Evolutionary conservation across 331 rosid species (phyloP).

Genomic region (Quercus tomentella): DNA sequence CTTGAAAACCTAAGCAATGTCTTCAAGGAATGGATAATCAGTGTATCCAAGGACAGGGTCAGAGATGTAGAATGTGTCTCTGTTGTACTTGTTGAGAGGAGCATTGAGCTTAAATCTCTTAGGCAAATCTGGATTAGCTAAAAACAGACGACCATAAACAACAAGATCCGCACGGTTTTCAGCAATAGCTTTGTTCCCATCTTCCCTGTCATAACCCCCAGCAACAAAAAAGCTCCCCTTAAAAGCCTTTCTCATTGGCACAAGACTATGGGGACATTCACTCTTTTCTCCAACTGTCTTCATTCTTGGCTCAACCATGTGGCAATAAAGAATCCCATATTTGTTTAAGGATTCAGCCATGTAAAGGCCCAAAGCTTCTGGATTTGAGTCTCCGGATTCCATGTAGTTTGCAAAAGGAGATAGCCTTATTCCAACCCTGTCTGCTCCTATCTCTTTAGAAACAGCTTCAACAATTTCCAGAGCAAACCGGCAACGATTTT

Average conservation of each 20-base stretch:
- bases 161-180: constrained; percentile 57
- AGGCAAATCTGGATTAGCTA: constrained; percentile 85
- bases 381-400: constrained; percentile 61
- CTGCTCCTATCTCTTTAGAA: constrained; percentile 63
- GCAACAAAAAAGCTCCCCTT: constrained; percentile 66
- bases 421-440: constrained; percentile 67
- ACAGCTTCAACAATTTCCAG: constrained; percentile 65
- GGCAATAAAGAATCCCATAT: constrained; percentile 50
- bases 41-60: constrained; percentile 66
- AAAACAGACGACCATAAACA: constrained; percentile 62
- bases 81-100: constrained; percentile 54
- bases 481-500: constrained; percentile 65
- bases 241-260: constrained; percentile 74
- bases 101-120: constrained; percentile 54
- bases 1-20: neutral
- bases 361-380: constrained; percentile 51
- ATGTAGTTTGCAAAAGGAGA: constrained; percentile 56
- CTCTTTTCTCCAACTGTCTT: constrained; percentile 11
- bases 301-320: constrained; percentile 80
- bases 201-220: constrained; percentile 61
- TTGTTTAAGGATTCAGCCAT: constrained; percentile 56
- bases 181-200: constrained; percentile 51
- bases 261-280: constrained; percentile 34
- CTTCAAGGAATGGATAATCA: constrained; percentile 65
- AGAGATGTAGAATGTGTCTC: constrained; percentile 45